Base-by-base conservation (phyloP, 2,329 filamentous ascomycete species). In the Aschersonia sp. region DNA sequence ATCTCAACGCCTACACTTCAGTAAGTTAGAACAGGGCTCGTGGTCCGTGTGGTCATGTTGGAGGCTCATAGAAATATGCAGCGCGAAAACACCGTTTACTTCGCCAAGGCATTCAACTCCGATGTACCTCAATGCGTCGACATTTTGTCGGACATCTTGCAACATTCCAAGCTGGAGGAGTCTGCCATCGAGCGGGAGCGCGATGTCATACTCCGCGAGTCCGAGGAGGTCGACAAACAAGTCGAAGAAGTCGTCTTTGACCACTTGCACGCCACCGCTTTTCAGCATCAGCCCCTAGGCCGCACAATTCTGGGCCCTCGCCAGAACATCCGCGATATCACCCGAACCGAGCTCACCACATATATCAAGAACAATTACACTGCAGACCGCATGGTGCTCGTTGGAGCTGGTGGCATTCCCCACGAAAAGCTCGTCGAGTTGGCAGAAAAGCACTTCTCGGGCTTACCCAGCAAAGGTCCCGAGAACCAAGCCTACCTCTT, bases 281-380 rank as follows among this genome's bases (percentile, higher is more conserved):
- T 87, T 82, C 89, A 96, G 75, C 78, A 83, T 66, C 92, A 98
- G 75, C 85, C 92, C 53, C 82, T 98, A 51, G 92, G 92, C 69
- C 89, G 92, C 66, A 98, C 92, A 59, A 98, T 98, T 67, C 81
- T 98, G 55, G 92, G 92, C 58, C 92, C 92, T 58, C 89, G 89
- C 72, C 82, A 98, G 77, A 98, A 98, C 79, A 98, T 98, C 69
- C 81, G 89, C 68, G 89, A 84, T 70, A 98, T 98, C 72, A 84
- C 85, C 69, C 84, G 89, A 61, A 80, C 87, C 61, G 91, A 98
- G 70, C 78, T 98, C 58, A 74, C 77, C 68, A 85, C 85, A 75
- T 98, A 98, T 75, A 97, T 98, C 79, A 95, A 94, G 79, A 92
- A 80, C 73, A 98, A 98, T 81, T 98, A 98, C 79, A 96, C 89